Base-by-base conservation (phyloP, 768 basidiomycete species). In the Mycena capillaripes region DNA sequence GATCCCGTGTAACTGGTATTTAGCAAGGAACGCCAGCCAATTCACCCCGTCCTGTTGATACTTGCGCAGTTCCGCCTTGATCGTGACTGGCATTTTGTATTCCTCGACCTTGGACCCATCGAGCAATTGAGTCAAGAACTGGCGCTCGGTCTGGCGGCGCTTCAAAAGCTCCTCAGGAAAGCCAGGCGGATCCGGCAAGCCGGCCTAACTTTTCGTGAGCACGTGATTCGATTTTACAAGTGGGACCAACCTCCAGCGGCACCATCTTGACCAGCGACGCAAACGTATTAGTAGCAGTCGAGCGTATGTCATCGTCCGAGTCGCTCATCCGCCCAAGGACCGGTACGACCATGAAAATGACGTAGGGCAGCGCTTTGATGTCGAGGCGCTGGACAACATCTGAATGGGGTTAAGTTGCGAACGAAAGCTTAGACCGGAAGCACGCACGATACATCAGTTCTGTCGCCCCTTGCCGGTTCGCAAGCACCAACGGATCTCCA, bases 1-100 rank as follows among this genome's bases (percentile, higher is more conserved):
- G 76, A 99, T 95, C 17, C 98, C 98, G 79, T 99, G 98, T 3
- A 99, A 83, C 78, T 99, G 98, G 80, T 98, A 99, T 80, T 98
- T 98, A 23, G 96, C 95, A 42, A 99, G 87, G 86, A 99, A 99
- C 1, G 98, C 98, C 21, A 99, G 87, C 98, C 98, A 99, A 80
- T 96, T 99, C 75, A 99, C 95, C 38, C 98, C 98, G 66, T 99
- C 98, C 83, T 96, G 95, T 82, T 99, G 98, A 80, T 99, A 99
- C 80, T 97, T 96, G 70, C 98, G 93, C 57, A 99, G 86, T 75
- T 98, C 96, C 36, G 97, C 97, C 68, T 97, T 95, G 86, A 99
- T 95, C 30, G 85, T 83, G 66, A 97, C 91, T 0, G 98, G 96
- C 1, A 99, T 90, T 48, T 84, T 82, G 80, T 98, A 99, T 72